Conservation (phyloP, 169 alveolate species). For the Eimeria acervulina region DNA sequence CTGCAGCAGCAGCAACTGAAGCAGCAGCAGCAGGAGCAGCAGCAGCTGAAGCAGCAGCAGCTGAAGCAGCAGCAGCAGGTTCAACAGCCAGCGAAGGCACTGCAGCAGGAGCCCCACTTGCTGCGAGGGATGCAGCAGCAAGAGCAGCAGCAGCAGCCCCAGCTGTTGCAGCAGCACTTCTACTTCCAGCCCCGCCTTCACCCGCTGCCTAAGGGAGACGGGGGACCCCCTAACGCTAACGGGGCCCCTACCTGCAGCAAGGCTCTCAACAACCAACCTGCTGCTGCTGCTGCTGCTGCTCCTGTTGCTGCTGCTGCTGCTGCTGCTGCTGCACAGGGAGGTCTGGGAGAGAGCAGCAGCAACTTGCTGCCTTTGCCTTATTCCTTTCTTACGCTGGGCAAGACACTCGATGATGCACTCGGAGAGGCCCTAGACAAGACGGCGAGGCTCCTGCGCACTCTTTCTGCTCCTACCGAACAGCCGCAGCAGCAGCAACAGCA, state of each 20-base stretch:
- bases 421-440: constrained; percentile 81
- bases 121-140: neutral
- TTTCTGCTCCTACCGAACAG: neutral
- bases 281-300: neutral
- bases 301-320: neutral
- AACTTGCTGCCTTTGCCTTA: neutral
- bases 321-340: neutral
- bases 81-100: neutral
- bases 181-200: neutral
- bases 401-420: constrained; percentile 69
- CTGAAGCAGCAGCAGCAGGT: neutral
- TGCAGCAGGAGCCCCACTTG: neutral
- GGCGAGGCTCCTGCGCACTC: constrained; percentile 42
- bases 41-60: too few species aligned
- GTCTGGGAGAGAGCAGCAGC: neutral
- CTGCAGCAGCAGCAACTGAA: too few species aligned
- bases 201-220: neutral
- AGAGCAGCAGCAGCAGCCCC: too few species aligned
- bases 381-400: constrained; percentile 25
- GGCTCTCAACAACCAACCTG: too few species aligned
- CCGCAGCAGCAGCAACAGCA: constrained; percentile 23
- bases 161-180: neutral
- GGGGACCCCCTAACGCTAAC: neutral
- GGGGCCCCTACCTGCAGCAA: too few species aligned
- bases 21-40: neutral